These are phyloP conservation scores for Cyclotella atomus DNA, from an alignment of 108 stramenopile genomes.

Conservation along the genomic window DNA sequence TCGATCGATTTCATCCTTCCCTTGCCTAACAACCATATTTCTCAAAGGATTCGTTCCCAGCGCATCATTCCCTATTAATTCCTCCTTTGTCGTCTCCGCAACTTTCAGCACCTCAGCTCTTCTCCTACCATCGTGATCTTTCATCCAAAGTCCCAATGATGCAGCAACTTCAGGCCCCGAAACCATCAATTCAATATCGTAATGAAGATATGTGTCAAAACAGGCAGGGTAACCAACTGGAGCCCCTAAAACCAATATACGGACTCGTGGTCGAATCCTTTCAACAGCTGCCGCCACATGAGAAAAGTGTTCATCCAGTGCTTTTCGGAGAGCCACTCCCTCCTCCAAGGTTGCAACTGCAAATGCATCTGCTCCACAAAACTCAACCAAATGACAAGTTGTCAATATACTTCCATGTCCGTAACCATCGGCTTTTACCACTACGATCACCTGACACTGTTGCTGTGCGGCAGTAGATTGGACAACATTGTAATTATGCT, in stretches of 20 bases:
- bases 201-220: constrained; percentile 71
- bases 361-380: constrained; percentile 71
- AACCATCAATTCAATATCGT: constrained; percentile 70
- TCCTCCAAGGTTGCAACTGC: constrained; percentile 75
- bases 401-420: constrained; percentile 74
- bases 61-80: constrained; percentile 10
- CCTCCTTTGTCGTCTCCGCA: constrained; percentile 53
- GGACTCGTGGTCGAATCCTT: constrained; percentile 40
- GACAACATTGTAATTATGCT: constrained; percentile 64
- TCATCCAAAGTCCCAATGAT: constrained; percentile 56
- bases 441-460: constrained; percentile 68
- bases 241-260: constrained; percentile 70
- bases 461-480: constrained; percentile 63
- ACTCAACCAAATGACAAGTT: constrained; percentile 62
- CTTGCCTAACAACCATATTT: constrained; percentile 21
- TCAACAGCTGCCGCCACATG: neutral
- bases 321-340: constrained; percentile 56
- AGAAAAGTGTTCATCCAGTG: constrained; percentile 44
- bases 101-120: constrained; percentile 58
- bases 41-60: constrained; percentile 6
- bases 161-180: constrained; percentile 67
- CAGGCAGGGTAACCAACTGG: constrained; percentile 63
- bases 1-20: neutral
- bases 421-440: constrained; percentile 85
- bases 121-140: constrained; percentile 53